Evolutionary conservation across 179 eudicot species (phyloP), one percentile per base, ranked within the genome.

Genomic region (Corrigiola litoralis): DNA sequence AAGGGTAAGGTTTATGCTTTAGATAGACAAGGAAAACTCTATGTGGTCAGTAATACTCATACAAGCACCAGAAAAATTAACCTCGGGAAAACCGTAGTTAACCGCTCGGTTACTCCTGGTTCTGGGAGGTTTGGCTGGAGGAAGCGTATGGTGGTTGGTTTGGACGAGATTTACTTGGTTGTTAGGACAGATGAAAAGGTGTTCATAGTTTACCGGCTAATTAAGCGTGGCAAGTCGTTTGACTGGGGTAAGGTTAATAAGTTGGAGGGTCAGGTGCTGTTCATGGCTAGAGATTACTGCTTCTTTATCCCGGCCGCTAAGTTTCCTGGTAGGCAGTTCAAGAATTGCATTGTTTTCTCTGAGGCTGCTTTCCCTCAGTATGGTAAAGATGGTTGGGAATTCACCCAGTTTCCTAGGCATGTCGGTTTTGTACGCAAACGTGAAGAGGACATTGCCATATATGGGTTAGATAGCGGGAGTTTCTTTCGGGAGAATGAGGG

Each of bases 301-400:
- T 40, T 60, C 9, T 42, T 60, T n/a, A 4, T 11, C 7, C 4
- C 24, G 31, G 47, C 46, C 12, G n/a, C 7, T 29, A 4, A 23
- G 17, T 58, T 58, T 58, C 63, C 63, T 6, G 49, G 64, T 1
- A 41, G 23, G 23, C 23, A 59, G 64, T 41, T 12, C 27, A 28
- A 9, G 36, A 24, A 59, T 12, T 59, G 64, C 64, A 59, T 59
- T 42, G 50, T 59, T 49, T 59, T 40, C 27, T 40, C 64, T 1
- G 64, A 59, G 36, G 64, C 21, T 3, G 64, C 36, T 33, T 59
- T 59, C 27, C 64, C 65, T 4, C 10, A 24, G 17, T 38, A 37
- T 58, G 48, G 45, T 3, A 11, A 37, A 3, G 46, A 40, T 37
- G 3, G 48, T 58, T 58, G 63, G 48, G 45, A 58, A 47, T 37